These are phyloP conservation scores for Pisolithus marmoratus DNA, from an alignment of 768 basidiomycete species.

Conservation along the genomic window DNA sequence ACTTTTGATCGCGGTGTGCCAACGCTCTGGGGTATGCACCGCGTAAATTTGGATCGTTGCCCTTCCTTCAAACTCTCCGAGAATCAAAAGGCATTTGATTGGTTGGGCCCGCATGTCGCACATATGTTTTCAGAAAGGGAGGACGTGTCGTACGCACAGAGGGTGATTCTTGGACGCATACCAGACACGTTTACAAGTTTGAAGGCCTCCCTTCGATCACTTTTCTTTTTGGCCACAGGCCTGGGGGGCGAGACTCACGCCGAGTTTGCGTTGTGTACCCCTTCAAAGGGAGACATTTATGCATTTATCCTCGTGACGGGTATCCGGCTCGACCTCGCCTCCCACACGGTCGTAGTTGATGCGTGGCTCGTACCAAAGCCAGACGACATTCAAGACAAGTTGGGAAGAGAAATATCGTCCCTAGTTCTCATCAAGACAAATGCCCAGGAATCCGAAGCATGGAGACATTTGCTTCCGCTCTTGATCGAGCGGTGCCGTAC, in stretches of 20 bases:
- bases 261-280: conserved; percentile 15
- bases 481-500: conserved; percentile 45
- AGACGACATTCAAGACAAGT: conserved; percentile 1
- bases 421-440: conserved; percentile 12
- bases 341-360: conserved; percentile 48
- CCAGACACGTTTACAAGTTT: conserved; percentile 25
- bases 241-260: conserved; percentile 11
- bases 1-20: conserved; percentile 10
- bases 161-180: background rate
- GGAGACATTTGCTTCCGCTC: conserved; percentile 44
- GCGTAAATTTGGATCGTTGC: conserved; percentile 30
- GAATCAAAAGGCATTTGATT: conserved; percentile 11
- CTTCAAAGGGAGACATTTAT: conserved; percentile 15
- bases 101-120: conserved; percentile 30
- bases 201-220: conserved; percentile 27
- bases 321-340: conserved; percentile 42
- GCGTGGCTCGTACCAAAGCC: conserved; percentile 40
- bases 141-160: background rate
- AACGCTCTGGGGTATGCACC: conserved; percentile 34
- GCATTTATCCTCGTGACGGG: conserved; percentile 42
- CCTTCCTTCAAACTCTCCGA: conserved; percentile 25
- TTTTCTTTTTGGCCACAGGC: conserved; percentile 25
- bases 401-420: conserved; percentile 6
- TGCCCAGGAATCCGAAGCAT: conserved; percentile 19
- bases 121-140: conserved; percentile 31